Conservation (phyloP, 345 rosid genomes). For the Crucihimalaya himalaica region DNA sequence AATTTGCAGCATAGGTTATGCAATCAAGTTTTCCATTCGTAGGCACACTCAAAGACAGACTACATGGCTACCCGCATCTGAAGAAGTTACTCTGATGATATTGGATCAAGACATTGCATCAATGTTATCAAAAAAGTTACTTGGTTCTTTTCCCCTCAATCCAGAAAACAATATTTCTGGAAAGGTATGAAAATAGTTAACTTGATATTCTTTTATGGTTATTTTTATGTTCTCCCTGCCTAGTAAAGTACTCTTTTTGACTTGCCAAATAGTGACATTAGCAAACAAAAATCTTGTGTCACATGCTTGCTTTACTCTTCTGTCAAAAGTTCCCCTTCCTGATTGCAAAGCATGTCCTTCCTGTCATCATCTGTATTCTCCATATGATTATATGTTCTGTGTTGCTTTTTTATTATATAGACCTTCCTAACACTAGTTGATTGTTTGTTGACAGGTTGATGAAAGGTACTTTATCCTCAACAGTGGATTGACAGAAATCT, state of each 20-base stretch:
- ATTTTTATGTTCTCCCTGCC: too few species aligned
- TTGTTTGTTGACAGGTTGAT: conserved; percentile 58
- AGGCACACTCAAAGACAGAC: conserved; percentile 36
- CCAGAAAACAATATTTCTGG: conserved; percentile 46
- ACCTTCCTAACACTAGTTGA: conserved; percentile 21
- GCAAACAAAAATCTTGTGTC: too few species aligned
- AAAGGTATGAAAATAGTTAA: conserved; percentile 47
- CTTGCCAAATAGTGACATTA: too few species aligned
- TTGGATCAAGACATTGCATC: conserved; percentile 54
- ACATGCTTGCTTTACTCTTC: not conserved
- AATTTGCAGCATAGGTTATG: conserved; percentile 64
- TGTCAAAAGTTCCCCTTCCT: not conserved
- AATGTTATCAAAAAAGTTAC: conserved; percentile 56
- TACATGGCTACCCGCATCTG: conserved; percentile 35
- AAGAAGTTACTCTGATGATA: conserved; percentile 36
- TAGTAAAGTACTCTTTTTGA: too few species aligned
- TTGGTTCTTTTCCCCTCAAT: conserved; percentile 60
- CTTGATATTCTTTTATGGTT: too few species aligned
- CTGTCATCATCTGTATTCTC: conserved; percentile 2
- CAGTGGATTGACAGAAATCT: conserved; percentile 59
- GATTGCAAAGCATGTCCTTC: too few species aligned
- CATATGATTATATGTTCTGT: not conserved
- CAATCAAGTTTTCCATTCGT: conserved; percentile 48
- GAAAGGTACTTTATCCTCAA: conserved; percentile 68
- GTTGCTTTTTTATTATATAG: not conserved